A percentile compares a stretch with the other conserved stretches of the same genome.
phyloP scores from a whole-genome alignment of 305 asterid genomes.

The Fraxinus dipetala region DNA sequence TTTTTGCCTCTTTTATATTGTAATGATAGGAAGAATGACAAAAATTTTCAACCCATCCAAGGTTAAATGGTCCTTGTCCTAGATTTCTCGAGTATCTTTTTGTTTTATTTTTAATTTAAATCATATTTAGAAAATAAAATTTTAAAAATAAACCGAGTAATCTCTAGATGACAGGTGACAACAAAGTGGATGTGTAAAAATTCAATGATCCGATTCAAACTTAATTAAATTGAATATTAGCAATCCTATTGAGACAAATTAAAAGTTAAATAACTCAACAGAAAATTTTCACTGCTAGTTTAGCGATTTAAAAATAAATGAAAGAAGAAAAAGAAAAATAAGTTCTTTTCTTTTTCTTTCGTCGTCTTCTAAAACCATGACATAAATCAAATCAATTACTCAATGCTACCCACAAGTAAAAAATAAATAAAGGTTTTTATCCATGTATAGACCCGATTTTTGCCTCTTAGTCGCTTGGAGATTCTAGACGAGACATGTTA shows the following conservation, averaged over 20 bases:
- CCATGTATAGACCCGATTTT: not conserved
- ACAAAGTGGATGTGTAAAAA: not conserved
- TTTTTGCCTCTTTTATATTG: too few relatives aligned
- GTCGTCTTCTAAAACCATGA: not conserved
- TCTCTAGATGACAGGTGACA: not conserved
- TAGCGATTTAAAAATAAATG: not conserved
- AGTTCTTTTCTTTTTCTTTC: not conserved
- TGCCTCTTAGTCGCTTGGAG: not conserved
- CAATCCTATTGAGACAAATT: not conserved
- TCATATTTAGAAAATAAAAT: not conserved
- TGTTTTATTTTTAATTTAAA: not conserved
- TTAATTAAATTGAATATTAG: not conserved
- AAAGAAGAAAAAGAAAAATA: not conserved
- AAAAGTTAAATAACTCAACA: not conserved
- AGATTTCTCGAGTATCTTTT: not conserved
- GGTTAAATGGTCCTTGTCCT: not conserved
- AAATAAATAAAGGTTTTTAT: not conserved
- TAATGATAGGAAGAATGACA: not conserved
- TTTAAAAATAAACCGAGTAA: not conserved
- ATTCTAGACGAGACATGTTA: not conserved
- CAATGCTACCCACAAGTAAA: not conserved
- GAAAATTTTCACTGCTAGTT: not conserved
- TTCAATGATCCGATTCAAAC: not conserved
- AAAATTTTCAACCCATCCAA: not conserved
- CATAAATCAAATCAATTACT: not conserved